Conservation (phyloP, 129 eudicot species). For the Daucus carota region DH1_v3.0 NC_030382.2:53303501-53304000, state of each 20-base stretch:
- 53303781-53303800: slow-evolving; percentile 16
- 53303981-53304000: neutral
- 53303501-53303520: neutral
- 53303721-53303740: slow-evolving; percentile 32
- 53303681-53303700: slow-evolving; percentile 96
- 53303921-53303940: neutral
- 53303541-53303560: neutral
- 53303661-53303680: slow-evolving; percentile 67
- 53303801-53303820: slow-evolving; percentile 34
- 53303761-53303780: slow-evolving; percentile 28
- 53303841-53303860: neutral
- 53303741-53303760: slow-evolving; percentile 8
- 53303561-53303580: neutral
- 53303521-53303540: neutral
- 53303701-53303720: slow-evolving; percentile 57
- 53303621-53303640: neutral
- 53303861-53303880: neutral
- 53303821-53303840: neutral
- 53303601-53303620: neutral
- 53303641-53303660: neutral
- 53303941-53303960: neutral
- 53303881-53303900: neutral
- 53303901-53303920: slow-evolving; percentile 5
- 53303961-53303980: slow-evolving; percentile 3
- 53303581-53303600: neutral